Base-by-base conservation (phyloP, 2,329 filamentous ascomycete species). In the Lojkania enalia region DNA sequence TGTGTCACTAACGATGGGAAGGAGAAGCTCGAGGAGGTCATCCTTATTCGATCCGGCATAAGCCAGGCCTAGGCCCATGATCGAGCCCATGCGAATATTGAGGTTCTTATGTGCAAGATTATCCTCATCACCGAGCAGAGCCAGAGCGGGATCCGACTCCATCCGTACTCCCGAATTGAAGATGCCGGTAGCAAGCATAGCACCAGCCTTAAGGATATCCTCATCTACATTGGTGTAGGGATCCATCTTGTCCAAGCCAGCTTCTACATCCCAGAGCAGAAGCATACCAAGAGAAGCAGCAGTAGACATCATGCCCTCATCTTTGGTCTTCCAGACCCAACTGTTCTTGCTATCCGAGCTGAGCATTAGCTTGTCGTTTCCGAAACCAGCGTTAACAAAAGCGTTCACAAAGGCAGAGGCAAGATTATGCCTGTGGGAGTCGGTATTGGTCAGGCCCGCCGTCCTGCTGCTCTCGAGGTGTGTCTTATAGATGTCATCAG, bases 291-390 rank as follows among this genome's bases (percentile, higher is more conserved):
- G 75, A 0, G 94, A 97, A 3, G 95, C 95, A 29, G 95, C 88
- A 0, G 92, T 96, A 1, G 94, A 97, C 72, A 96, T 81, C 90
- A 96, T 96, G 53, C 94, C 94, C 63, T 96, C 91, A 31, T 95
- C 90, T 74, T 99, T 99, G 15, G 95, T 97, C 77, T 97, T 99
- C 90, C 90, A 99, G 3, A 99, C 89, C 92, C 94, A 99, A 52
- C 87, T 88, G 60, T 87, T 85, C 75, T 95, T 95, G 47, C 69
- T 72, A 23, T 88, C 86, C 15, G 94, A 87, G 31, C 90, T 86
- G 46, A 97, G 77, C 92, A 99, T 96, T 83, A 99, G 87, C 78
- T 96, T 97, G 71, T 99, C 94, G 46, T 91, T 88, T 32, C 90
- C 88, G 60, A 90, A 99, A 21, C 94, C 94, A 41, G 94, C 91